phyloP scores from a whole-genome alignment of 202 grass and related monocot genomes.

The Cymbopogon flexuosus region DNA sequence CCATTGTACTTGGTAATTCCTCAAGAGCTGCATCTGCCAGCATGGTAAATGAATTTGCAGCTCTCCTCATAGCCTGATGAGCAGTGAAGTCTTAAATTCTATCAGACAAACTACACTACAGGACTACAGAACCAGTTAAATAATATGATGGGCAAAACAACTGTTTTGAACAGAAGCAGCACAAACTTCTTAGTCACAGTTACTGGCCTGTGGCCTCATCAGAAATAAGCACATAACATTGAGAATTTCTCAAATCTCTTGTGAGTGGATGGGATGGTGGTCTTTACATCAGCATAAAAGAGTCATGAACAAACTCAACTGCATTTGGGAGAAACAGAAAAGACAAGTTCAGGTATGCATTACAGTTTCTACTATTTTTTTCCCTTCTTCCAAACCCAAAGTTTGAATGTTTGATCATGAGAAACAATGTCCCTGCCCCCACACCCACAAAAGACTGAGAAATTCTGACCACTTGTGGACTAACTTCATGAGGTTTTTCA shows the following conservation, averaged over 20 bases:
- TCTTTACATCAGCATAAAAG: neutral
- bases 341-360: neutral
- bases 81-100: conserved; percentile 12
- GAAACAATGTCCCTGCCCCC: neutral
- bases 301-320: neutral
- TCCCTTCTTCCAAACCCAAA: neutral
- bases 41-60: conserved; percentile 57
- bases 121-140: neutral
- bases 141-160: neutral
- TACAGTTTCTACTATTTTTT: neutral
- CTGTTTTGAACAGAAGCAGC: neutral
- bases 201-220: neutral
- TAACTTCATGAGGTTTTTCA: neutral
- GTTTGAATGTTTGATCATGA: neutral
- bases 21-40: conserved; percentile 62
- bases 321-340: neutral
- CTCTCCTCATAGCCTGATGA: conserved; percentile 75
- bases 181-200: neutral
- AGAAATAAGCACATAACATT: neutral
- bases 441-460: neutral
- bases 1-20: conserved; percentile 69
- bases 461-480: neutral
- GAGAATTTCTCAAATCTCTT: neutral
- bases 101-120: neutral
- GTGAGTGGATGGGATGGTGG: neutral